A percentile compares a stretch with the other conserved stretches of the same genome.
Conservation (phyloP, 192 early-diverging fungal species). For the Backusella tarrabulga region DNA sequence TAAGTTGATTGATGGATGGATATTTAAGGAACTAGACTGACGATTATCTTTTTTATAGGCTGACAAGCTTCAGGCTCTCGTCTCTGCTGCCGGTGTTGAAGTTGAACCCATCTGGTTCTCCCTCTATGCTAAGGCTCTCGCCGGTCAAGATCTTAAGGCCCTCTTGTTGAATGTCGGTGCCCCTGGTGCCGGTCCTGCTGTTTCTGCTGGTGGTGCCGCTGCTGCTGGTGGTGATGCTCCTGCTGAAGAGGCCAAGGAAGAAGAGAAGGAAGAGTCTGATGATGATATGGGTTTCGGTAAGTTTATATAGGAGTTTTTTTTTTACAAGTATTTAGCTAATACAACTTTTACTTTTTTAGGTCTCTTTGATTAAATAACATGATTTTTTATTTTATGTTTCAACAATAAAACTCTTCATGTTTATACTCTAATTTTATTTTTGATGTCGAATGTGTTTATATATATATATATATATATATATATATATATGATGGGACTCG, state of each 20-base stretch:
- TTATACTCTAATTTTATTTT: not conserved
- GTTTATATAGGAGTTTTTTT: constrained; percentile 4
- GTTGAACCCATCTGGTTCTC: constrained; percentile 94
- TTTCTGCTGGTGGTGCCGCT: constrained; percentile 38
- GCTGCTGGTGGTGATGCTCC: constrained; percentile 45
- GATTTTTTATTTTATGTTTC: not conserved
- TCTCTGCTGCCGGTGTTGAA: constrained; percentile 85
- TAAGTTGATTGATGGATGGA: constrained; percentile 43
- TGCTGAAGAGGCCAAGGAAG: constrained; percentile 51
- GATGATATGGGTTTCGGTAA: constrained; percentile 85
- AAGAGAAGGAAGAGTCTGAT: constrained; percentile 78
- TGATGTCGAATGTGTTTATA: not conserved
- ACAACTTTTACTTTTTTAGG: constrained; percentile 8
- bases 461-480: not conserved
- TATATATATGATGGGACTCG: not conserved
- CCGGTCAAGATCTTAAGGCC: constrained; percentile 84
- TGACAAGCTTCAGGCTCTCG: constrained; percentile 89
- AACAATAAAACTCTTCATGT: constrained; percentile 5
- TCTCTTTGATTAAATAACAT: constrained; percentile 27
- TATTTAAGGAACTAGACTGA: not conserved
- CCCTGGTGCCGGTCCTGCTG: constrained; percentile 45
- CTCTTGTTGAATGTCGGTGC: constrained; percentile 89
- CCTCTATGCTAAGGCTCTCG: constrained; percentile 98
- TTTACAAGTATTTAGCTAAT: not conserved
- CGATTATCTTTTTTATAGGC: constrained; percentile 50